Evolutionary conservation across 768 basidiomycete species (phyloP).

Genomic region (Sarcomyxa edulis): DNA sequence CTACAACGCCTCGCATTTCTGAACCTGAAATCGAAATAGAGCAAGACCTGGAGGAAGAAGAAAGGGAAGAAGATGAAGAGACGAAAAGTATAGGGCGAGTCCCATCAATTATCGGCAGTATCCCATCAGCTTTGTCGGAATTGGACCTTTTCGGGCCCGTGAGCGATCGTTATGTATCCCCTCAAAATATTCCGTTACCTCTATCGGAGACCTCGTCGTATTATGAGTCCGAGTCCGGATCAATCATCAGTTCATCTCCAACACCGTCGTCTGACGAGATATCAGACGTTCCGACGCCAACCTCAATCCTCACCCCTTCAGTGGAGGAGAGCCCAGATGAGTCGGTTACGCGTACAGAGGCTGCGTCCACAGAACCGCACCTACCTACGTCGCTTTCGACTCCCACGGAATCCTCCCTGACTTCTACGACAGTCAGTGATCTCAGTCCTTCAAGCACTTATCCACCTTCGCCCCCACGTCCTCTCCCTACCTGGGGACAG

Average conservation of each 20-base stretch:
- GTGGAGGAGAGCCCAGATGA: no score
- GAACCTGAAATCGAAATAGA: constrained; percentile 17
- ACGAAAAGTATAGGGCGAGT: constrained; percentile 4
- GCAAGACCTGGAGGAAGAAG: constrained; percentile 3
- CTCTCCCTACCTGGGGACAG: constrained; percentile 44
- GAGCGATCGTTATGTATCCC: constrained; percentile 20
- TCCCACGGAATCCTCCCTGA: constrained; percentile 10
- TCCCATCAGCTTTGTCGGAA: no score
- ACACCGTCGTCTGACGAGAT: constrained; percentile 18
- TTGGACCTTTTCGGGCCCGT: constrained; percentile 24
- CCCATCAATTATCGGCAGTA: no score
- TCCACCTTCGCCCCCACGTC: constrained; percentile 16
- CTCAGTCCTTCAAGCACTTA: neutral
- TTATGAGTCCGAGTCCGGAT: constrained; percentile 1
- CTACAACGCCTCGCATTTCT: constrained; percentile 35
- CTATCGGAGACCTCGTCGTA: constrained; percentile 10
- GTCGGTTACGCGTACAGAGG: constrained; percentile 8
- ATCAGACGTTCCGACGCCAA: constrained; percentile 25
- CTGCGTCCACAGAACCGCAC: constrained; percentile 10
- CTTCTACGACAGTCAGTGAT: constrained; percentile 10
- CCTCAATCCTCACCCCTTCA: constrained; percentile 21
- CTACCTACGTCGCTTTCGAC: constrained; percentile 16
- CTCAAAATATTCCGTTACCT: constrained; percentile 22
- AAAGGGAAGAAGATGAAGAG: constrained; percentile 3
- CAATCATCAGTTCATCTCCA: constrained; percentile 8